Conservation (phyloP, 495 filamentous ascomycete species). For the Talaromyces thailandensis region DNA sequence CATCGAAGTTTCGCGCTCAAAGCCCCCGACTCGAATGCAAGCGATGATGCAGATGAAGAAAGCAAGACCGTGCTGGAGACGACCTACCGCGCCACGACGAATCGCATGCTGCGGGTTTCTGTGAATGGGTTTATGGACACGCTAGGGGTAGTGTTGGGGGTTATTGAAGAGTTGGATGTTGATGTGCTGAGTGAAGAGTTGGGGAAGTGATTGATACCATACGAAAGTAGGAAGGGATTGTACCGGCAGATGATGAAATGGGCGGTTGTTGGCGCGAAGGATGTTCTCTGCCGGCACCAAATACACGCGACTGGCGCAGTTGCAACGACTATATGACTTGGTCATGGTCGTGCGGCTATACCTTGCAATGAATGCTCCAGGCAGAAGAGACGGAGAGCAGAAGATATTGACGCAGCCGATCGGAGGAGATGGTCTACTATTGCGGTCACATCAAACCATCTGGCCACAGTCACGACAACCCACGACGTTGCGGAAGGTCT, state of each 20-base stretch:
- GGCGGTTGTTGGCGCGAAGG: not conserved
- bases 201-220: not conserved
- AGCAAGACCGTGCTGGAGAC: conserved; percentile 54
- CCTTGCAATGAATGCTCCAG: not conserved
- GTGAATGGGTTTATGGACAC: conserved; percentile 99
- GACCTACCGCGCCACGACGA: conserved; percentile 82
- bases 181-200: conserved; percentile 52
- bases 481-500: not conserved
- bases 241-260: not conserved
- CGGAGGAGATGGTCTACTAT: not conserved
- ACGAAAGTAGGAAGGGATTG: not conserved
- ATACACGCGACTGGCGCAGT: not conserved
- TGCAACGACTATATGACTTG: not conserved
- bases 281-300: not conserved
- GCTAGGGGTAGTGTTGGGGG: conserved; percentile 67
- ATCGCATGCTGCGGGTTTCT: conserved; percentile 91
- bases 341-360: not conserved
- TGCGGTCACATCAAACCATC: not conserved
- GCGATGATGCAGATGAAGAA: conserved; percentile 26
- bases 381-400: not conserved
- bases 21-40: conserved; percentile 11
- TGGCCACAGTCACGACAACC: not conserved
- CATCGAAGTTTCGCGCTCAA: conserved; percentile 57
- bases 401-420: not conserved
- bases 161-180: conserved; percentile 82